phyloP scores from a whole-genome alignment of 768 basidiomycete species.

The Amanita brunnescens region DNA sequence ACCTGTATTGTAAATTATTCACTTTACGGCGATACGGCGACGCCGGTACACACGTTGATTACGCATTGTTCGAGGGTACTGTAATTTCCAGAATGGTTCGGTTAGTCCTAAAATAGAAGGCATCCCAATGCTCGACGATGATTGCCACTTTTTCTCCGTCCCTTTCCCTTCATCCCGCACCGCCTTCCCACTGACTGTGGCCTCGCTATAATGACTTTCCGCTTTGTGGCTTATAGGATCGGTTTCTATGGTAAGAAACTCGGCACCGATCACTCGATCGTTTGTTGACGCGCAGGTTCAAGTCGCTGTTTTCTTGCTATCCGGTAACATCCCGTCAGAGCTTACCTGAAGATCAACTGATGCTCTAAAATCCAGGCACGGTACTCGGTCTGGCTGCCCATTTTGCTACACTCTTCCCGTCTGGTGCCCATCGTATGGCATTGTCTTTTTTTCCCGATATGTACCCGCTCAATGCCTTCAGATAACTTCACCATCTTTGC shows the following conservation, averaged over 20 bases:
- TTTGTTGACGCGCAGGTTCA: not conserved
- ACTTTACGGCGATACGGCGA: not conserved
- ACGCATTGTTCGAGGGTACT: not conserved
- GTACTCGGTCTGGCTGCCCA: conserved; percentile 65
- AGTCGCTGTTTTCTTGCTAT: conserved; percentile 38
- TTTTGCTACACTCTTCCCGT: conserved; percentile 60
- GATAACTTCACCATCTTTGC: conserved; percentile 68
- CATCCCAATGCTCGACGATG: not conserved
- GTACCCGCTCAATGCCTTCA: conserved; percentile 17
- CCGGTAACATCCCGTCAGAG: conserved; percentile 23
- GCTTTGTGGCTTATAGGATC: conserved; percentile 49
- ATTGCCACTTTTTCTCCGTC: not conserved
- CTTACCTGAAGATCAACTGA: not conserved
- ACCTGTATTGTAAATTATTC: not conserved
- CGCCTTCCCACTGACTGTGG: not conserved
- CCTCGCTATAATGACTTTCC: conserved; percentile 43
- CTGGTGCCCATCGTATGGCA: conserved; percentile 50
- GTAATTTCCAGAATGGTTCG: not conserved
- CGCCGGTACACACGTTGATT: not conserved
- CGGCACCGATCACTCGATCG: conserved; percentile 2
- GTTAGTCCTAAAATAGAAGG: not conserved
- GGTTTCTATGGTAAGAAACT: conserved; percentile 37
- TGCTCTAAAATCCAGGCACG: conserved; percentile 22
- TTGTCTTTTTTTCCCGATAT: not conserved
- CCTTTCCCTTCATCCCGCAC: not conserved